phyloP scores from a whole-genome alignment of 2,329 filamentous ascomycete genomes.

The Eutypa lata region DNA sequence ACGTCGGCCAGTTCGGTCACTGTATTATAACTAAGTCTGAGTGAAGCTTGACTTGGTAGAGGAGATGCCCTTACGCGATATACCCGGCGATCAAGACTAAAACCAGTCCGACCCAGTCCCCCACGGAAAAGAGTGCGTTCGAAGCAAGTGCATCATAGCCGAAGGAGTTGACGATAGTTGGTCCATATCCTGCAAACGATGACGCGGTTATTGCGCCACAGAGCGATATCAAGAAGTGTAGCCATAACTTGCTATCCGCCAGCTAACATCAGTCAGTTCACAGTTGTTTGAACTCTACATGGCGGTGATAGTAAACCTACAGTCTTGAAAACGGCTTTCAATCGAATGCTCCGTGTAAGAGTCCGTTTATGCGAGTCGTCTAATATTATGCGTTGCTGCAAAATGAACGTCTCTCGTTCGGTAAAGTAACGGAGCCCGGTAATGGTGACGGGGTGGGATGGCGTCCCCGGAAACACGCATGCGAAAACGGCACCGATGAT shows the following conservation, averaged over 20 bases:
- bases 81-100: not conserved
- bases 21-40: not conserved
- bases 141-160: slow-evolving; percentile 1
- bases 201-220: not conserved
- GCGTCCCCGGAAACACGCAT: not conserved
- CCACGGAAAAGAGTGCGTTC: slow-evolving; percentile 2
- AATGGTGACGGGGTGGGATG: not conserved
- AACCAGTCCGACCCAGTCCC: not conserved
- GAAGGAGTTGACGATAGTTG: slow-evolving; percentile 1
- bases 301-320: not conserved
- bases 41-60: not conserved
- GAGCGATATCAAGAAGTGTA: not conserved
- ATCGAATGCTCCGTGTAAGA: not conserved
- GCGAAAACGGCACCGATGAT: slow-evolving; percentile 26
- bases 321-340: not conserved
- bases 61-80: slow-evolving; percentile 1
- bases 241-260: not conserved
- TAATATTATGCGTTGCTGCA: not conserved
- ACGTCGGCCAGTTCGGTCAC: not conserved
- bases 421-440: not conserved
- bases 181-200: not conserved
- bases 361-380: not conserved
- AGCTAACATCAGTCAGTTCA: not conserved
- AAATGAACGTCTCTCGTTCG: not conserved
- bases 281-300: not conserved